Evolutionary conservation across 345 rosid species (phyloP), one percentile per base, ranked within the genome.

Genomic region (Eucalyptus pauciflora): DNA sequence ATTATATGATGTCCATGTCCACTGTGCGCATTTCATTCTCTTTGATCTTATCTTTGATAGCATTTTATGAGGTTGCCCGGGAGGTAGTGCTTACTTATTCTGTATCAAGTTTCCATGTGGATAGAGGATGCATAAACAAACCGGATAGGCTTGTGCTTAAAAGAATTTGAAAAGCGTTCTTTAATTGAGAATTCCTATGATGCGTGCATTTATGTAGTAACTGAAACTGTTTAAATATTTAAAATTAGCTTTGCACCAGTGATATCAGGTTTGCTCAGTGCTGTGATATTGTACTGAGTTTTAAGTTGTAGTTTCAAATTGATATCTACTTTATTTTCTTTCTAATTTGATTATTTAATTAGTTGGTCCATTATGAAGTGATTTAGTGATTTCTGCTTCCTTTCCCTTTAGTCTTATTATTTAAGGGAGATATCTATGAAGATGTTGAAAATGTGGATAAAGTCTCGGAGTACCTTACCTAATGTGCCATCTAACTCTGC

Each of bases 361-460:
- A 9, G 64, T 58, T 58, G 64, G 64, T 58, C 64, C 25, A 11
- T 25, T 58, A 58, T 25, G 64, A 58, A 58, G n/a, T 58, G n/a
- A 58, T 58, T 25, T 58, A 58, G 14, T 58, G 64, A 58, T 0
- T 58, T 58, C 69, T 62, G 69, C 69, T 62, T 62, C 31, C 69
- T 29, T 62, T 62, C 0, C 31, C 31, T 62, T 85, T 94, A 97
- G 99, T 51, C 94, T 22, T 95, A 97, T 89, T 97, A 96, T 92
- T 91, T 97, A 27, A 93, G 94, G 91, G 92, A 92, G 89, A 94
- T 97, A 92, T 95, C 98, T 27, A 29, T 91, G 94, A 96, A 95
- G 96, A 94, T 97, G 99, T 94, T 94, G 86, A 89, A 94, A 50
- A 92, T 97, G 95, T 94, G 91, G 93, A 93, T 64, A 89, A 92